A percentile compares a stretch with the other conserved stretches of the same genome.
Evolutionary conservation across 371 early-diverging fungal genomes (phyloP).

Genomic region (Rhizopus stolonifer): DNA sequence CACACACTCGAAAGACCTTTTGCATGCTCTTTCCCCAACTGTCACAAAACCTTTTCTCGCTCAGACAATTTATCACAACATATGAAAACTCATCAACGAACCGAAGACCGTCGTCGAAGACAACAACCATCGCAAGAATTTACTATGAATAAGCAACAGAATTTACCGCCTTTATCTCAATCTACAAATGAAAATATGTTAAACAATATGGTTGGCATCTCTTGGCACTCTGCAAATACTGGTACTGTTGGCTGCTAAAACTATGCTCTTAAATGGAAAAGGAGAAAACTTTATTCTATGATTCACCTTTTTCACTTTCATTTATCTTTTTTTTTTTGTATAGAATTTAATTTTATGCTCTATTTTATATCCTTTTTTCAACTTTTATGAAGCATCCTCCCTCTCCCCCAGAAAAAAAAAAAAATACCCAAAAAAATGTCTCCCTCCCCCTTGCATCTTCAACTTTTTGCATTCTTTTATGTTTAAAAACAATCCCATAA

Average conservation of each 20-base stretch:
- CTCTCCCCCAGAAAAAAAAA: constrained; percentile 2
- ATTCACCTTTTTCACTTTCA: constrained; percentile 3
- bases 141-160: constrained; percentile 16
- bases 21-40: constrained; percentile 64
- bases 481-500: neutral
- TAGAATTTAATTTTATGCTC: constrained; percentile 7
- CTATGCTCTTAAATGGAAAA: neutral
- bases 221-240: constrained; percentile 23
- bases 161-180: neutral
- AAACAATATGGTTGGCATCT: constrained; percentile 18
- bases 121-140: constrained; percentile 25
- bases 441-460: constrained; percentile 1
- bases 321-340: constrained; percentile 5
- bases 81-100: constrained; percentile 59
- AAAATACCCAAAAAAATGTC: constrained; percentile 1
- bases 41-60: constrained; percentile 79
- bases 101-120: constrained; percentile 33
- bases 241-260: constrained; percentile 28
- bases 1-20: constrained; percentile 83
- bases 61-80: constrained; percentile 73
- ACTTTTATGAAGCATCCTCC: no score
- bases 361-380: neutral
- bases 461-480: constrained; percentile 8
- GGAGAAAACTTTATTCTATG: constrained; percentile 1
- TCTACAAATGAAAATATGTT: constrained; percentile 4